Base-by-base conservation (phyloP, 371 early-diverging fungal species). In the Mortierella sp. region DNA sequence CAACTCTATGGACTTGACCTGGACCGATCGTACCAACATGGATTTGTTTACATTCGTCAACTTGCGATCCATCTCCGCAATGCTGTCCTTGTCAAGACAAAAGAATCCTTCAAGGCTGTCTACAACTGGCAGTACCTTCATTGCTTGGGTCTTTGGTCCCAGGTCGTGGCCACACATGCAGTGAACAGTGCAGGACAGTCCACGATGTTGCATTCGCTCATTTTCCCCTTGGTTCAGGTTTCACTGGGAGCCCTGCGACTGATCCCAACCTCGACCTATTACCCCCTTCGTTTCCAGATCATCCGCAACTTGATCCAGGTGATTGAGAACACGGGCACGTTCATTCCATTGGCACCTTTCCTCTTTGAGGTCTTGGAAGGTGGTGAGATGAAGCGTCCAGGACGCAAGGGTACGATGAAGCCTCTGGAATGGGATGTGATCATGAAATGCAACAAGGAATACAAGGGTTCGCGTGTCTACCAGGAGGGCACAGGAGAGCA, bases 121-220 rank as follows among this genome's bases (percentile, higher is more conserved):
- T 97, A 97, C 87, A 95, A 95, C 85, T 97, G 97, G 97, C 97
- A 96, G 85, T 97, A 90, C 76, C 81, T 97, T 46, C 95, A 96
- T 82, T 92, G 94, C 64, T 84, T 98, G 64, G 89, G 91, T 71
- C 90, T 96, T 63, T 97, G 97, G 97, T 74, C 94, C 21, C 90
- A 93, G 60, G 92, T 96, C 1, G 73, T 97, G 60, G 81, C 90
- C 16, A 90, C 91, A 23, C 73, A 72, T 51, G 75, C 69, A 7
- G 55, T 75, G 28, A 75, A 62, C 53, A 66, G 67, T 28, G 84
- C 84, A 44, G 88, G 90, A 45, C 82, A 85, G 52, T 85, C 84
- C 59, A 87, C 87, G 15, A 83, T 89, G 15, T 82, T 97, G 53
- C 88, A 89, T 60, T 85, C 95, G 16, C 85, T 97, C 53, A 89